phyloP scores from a whole-genome alignment of 257 asterid genomes.

The Linaria vulgaris region DNA sequence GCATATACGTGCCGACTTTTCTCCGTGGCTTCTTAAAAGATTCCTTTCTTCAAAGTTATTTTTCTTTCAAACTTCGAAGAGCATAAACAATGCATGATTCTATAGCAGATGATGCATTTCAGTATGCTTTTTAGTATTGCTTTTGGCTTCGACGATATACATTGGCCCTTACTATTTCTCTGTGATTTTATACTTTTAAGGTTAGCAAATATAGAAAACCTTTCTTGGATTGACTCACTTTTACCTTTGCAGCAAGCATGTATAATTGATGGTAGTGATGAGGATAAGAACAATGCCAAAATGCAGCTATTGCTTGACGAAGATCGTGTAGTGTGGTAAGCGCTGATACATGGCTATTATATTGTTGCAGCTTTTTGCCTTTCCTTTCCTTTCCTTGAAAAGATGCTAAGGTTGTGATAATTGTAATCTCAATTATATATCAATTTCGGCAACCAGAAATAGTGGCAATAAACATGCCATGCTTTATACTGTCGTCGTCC shows the following conservation, averaged over 20 bases:
- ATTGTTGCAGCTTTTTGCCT: neutral
- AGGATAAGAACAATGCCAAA: slow-evolving; percentile 30
- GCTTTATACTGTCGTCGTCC: neutral
- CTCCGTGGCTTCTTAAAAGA: too few relatives aligned
- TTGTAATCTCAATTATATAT: neutral
- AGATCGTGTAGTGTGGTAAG: slow-evolving; percentile 51
- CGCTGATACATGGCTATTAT: neutral
- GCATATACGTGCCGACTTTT: neutral
- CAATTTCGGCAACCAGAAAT: neutral
- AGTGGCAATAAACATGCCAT: neutral
- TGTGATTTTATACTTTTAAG: neutral
- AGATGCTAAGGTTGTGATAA: neutral
- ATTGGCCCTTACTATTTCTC: neutral
- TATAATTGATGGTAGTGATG: slow-evolving; percentile 34
- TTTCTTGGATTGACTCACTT: neutral
- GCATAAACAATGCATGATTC: neutral
- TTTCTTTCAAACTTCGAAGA: neutral
- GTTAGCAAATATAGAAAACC: neutral
- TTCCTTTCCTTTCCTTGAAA: neutral
- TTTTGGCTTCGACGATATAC: too few relatives aligned
- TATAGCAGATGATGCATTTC: too few relatives aligned
- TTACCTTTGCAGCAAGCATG: slow-evolving; percentile 48
- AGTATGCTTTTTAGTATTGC: neutral
- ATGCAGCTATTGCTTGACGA: slow-evolving; percentile 58
- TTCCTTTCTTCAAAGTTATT: neutral